Evolutionary conservation across 2,329 filamentous ascomycete genomes (phyloP).

Genomic region (Dryadomyces quercivorus): DNA sequence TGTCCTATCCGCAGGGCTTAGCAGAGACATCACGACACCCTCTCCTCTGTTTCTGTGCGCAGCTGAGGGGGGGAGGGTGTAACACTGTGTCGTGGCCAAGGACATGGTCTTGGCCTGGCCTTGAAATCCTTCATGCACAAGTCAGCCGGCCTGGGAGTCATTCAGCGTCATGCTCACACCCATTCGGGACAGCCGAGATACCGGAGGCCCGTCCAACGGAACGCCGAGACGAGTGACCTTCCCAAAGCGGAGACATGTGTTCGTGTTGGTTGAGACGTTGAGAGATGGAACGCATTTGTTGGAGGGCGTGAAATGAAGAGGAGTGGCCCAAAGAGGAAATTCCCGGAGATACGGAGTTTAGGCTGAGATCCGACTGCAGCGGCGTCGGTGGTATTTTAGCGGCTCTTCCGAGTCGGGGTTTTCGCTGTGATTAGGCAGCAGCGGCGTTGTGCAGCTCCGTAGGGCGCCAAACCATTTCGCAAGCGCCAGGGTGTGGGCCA

Average conservation of each 20-base stretch:
- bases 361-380: background rate
- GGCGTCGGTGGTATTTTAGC: background rate
- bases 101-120: too few relatives aligned
- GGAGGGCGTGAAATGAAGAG: too few relatives aligned
- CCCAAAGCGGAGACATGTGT: background rate
- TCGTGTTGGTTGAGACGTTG: background rate
- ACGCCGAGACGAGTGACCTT: background rate
- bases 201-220: background rate
- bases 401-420: background rate
- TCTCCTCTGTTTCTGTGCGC: too few relatives aligned
- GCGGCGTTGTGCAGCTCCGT: too few relatives aligned
- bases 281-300: too few relatives aligned
- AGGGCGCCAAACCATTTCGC: background rate
- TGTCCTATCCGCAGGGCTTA: too few relatives aligned
- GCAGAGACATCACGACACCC: too few relatives aligned
- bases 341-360: background rate
- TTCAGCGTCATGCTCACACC: too few relatives aligned
- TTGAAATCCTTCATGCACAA: too few relatives aligned
- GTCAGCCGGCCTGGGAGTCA: too few relatives aligned
- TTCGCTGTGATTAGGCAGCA: background rate
- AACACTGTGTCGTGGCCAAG: too few relatives aligned
- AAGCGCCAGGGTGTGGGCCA: background rate
- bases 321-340: background rate
- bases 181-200: background rate
- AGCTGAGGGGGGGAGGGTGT: too few relatives aligned